Base-by-base conservation (phyloP, 2,329 filamentous ascomycete genomes). In the Sporothrix pseudoabietina region DNA sequence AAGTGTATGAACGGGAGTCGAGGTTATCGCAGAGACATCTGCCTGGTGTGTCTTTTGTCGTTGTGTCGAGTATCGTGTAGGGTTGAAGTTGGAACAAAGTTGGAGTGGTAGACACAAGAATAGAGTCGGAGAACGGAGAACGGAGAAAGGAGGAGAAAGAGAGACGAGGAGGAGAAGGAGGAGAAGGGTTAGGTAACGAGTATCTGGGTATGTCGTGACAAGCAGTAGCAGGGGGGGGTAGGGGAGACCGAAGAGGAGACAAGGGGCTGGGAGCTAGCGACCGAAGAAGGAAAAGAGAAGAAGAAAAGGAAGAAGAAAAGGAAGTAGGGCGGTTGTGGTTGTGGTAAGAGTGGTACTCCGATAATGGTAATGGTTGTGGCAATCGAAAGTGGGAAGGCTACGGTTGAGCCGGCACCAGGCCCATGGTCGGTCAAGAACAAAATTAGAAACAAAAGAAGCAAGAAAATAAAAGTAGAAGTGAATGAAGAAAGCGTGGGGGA, bases 321-420 rank as follows among this genome's bases (percentile, higher is more conserved):
- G 4, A 72, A 52, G 19, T 1, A 47, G 47, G 39, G 55, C n/a
- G n/a, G 22, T 12, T 55, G 57, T 35, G 39, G 39, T 32, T 35
- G 35, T 35, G 6, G 44, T 49, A 19, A 19, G 14, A 49, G 44
- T 49, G 44, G 26, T 26, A 26, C 26, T 26, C 26, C 26, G 26
- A 26, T 26, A 26, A 26, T 26, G 26, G 44, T 19, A 49, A 49
- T 49, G 44, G 14, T 49, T 16, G 35, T 35, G 35, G 35, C 3
- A 61, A 71, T 22, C 49, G n/a, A 44, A 19, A 26, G 26, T 32
- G 26, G 19, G 22, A 22, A 63, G 59, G 69, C 72, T 71, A 68
- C 72, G 30, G 41, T 49, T 47, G 8, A 52, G 68, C 54, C 52
- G 69, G 30, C 59, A 47, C 61, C 49, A 68, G 63, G 41, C 69